Evolutionary conservation across 2,329 filamentous ascomycete genomes (phyloP).

Genomic region (Hysterium pulicare): DNA sequence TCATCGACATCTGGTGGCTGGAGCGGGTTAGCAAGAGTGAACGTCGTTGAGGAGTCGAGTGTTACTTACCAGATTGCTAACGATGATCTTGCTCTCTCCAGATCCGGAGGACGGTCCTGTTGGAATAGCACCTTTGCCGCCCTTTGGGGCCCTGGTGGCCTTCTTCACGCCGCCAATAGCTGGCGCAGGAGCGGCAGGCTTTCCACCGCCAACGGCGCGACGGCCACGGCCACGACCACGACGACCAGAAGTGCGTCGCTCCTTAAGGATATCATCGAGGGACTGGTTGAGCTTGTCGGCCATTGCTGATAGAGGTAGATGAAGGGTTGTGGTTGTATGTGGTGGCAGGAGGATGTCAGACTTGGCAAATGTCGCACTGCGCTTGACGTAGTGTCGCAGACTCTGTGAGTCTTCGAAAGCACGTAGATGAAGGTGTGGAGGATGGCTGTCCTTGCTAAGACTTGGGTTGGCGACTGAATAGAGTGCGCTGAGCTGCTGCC

Average conservation of each 20-base stretch:
- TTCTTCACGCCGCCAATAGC: slow-evolving; percentile 87
- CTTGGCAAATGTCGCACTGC: slow-evolving; percentile 10
- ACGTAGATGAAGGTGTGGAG: too few relatives aligned
- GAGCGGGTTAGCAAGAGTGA: slow-evolving; percentile 46
- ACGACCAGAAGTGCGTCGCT: slow-evolving; percentile 55
- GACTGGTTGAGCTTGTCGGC: slow-evolving; percentile 94
- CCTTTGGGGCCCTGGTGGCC: slow-evolving; percentile 59
- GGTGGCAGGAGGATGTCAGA: slow-evolving; percentile 11
- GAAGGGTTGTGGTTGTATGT: slow-evolving; percentile 9
- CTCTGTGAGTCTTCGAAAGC: too few relatives aligned
- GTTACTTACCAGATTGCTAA: slow-evolving; percentile 88
- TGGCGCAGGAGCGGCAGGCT: slow-evolving; percentile 57
- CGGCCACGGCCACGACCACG: slow-evolving; percentile 48
- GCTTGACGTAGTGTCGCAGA: slow-evolving; percentile 8
- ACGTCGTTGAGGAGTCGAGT: not conserved
- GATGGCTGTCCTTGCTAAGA: too few relatives aligned
- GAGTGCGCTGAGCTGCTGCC: too few relatives aligned
- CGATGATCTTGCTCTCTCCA: slow-evolving; percentile 92
- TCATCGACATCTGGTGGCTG: slow-evolving; percentile 96
- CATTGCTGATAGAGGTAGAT: too few relatives aligned
- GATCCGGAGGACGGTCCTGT: slow-evolving; percentile 59
- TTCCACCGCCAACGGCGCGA: slow-evolving; percentile 43
- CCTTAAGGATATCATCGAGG: slow-evolving; percentile 94
- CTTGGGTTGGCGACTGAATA: too few relatives aligned
- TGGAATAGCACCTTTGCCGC: slow-evolving; percentile 58